Percentiles rank a stretch among this genome's conserved stretches.
Conservation (phyloP, 2,329 filamentous ascomycete species). For the Dactylonectria estremocensis region DNA sequence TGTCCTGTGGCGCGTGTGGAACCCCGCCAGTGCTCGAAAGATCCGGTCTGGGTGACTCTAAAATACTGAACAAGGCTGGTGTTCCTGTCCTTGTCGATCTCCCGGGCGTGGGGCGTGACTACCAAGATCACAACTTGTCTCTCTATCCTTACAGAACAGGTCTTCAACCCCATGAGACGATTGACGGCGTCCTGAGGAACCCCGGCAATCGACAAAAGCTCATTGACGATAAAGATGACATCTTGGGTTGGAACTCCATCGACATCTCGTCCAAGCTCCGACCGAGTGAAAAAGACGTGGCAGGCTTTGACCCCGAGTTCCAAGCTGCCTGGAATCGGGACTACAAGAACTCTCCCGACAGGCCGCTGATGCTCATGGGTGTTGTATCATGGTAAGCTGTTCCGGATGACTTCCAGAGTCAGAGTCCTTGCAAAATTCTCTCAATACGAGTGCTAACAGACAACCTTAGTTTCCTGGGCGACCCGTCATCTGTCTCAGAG, state of each 20-base stretch:
- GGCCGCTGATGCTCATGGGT: slow-evolving; percentile 64
- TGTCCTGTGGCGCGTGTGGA: slow-evolving; percentile 64
- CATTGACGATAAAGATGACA: slow-evolving; percentile 62
- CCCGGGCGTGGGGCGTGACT: slow-evolving; percentile 67
- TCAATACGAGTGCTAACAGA: slow-evolving; percentile 33
- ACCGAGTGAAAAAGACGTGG: slow-evolving; percentile 67
- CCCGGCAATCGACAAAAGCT: slow-evolving; percentile 62
- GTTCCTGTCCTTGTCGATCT: slow-evolving; percentile 64
- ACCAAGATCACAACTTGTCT: slow-evolving; percentile 70
- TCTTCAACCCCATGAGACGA: slow-evolving; percentile 51
- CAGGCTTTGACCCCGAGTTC: slow-evolving; percentile 67
- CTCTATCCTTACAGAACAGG: slow-evolving; percentile 64
- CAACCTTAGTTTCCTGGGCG: slow-evolving; percentile 58
- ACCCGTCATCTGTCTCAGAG: slow-evolving; percentile 55
- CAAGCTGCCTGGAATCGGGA: slow-evolving; percentile 69
- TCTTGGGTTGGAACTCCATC: slow-evolving; percentile 72
- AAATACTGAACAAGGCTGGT: slow-evolving; percentile 63
- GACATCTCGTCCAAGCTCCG: slow-evolving; percentile 71
- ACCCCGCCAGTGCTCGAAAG: slow-evolving; percentile 72
- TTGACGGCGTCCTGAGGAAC: slow-evolving; percentile 68
- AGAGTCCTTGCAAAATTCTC: background rate
- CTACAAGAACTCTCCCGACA: slow-evolving; percentile 60
- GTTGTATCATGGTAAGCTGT: slow-evolving; percentile 48
- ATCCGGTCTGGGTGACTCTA: slow-evolving; percentile 71
- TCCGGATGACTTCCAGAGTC: too few relatives aligned